phyloP scores from a whole-genome alignment of 768 basidiomycete genomes.

The Amanita subjunquillea region DNA sequence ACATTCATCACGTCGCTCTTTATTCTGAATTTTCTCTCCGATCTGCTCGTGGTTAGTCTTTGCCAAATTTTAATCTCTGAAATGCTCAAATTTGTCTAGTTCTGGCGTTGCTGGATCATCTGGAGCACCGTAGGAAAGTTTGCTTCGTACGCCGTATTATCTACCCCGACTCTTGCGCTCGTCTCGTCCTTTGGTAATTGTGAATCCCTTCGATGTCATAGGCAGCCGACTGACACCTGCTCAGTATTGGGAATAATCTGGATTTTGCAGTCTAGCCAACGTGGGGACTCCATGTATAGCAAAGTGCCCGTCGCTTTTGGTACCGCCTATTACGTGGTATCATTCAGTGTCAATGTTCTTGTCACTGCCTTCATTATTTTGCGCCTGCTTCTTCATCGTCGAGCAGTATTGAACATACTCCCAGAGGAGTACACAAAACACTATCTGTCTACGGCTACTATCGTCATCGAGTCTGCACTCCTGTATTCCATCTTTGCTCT shows the following conservation, averaged over 20 bases:
- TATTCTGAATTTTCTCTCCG: conserved; percentile 30
- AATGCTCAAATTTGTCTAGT: conserved; percentile 11
- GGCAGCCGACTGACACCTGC: background rate
- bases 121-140: conserved; percentile 20
- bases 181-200: conserved; percentile 17
- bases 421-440: conserved; percentile 7
- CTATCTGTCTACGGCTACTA: background rate
- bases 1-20: conserved; percentile 33
- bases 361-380: conserved; percentile 20
- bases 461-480: conserved; percentile 14
- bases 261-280: conserved; percentile 22
- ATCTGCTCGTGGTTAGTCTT: conserved; percentile 22
- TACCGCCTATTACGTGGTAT: conserved; percentile 20
- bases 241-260: conserved; percentile 23
- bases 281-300: conserved; percentile 18
- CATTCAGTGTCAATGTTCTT: conserved; percentile 21
- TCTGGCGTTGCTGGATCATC: conserved; percentile 32
- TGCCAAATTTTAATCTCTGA: background rate
- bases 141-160: conserved; percentile 15
- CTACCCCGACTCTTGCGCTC: conserved; percentile 19
- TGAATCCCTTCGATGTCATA: background rate
- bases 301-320: conserved; percentile 16
- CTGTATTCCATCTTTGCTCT: conserved; percentile 16
- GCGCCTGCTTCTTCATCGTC: conserved; percentile 19
- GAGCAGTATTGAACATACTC: conserved; percentile 14